phyloP scores from a whole-genome alignment of 495 filamentous ascomycete genomes.

The Neurospora sp. region DNA sequence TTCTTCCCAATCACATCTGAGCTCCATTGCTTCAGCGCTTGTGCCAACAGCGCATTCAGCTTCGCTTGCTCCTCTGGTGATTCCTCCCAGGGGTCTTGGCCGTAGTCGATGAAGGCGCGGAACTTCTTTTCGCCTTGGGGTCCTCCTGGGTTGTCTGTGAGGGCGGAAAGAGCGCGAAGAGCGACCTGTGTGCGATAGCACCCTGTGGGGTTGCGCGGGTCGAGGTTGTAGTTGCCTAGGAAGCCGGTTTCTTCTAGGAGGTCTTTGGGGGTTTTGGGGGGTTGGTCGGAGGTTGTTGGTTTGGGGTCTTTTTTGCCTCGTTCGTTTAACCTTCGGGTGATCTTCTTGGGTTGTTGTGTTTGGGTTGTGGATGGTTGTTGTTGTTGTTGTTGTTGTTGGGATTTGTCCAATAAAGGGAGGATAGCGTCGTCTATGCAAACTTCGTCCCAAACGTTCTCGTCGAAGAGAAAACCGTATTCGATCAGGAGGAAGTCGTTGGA shows the following conservation, averaged over 20 bases:
- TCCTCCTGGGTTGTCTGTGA: neutral
- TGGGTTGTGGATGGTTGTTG: neutral
- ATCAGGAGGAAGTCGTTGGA: slow-evolving; percentile 70
- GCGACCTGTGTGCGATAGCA: slow-evolving; percentile 68
- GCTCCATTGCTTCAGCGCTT: slow-evolving; percentile 7
- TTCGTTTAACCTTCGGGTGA: neutral
- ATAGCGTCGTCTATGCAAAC: slow-evolving; percentile 59
- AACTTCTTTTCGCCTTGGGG: neutral
- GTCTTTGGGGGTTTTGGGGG: slow-evolving; percentile 18
- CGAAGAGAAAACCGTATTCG: slow-evolving; percentile 75
- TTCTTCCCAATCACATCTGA: neutral
- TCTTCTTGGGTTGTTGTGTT: neutral
- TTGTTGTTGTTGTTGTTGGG: slow-evolving; percentile 12
- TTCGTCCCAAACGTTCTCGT: slow-evolving; percentile 56
- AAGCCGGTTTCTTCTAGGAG: slow-evolving; percentile 49
- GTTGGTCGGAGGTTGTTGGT: neutral
- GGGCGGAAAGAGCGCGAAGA: slow-evolving; percentile 24
- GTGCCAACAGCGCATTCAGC: neutral
- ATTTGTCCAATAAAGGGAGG: slow-evolving; percentile 41
- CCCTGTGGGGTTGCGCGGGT: slow-evolving; percentile 34
- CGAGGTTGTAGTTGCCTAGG: slow-evolving; percentile 58
- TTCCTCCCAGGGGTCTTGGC: neutral
- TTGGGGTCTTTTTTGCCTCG: neutral
- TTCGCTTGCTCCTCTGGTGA: neutral
- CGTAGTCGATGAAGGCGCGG: neutral